These are phyloP conservation scores for Blastomyces parvus DNA, from an alignment of 2,329 filamentous ascomycete genomes.

Conservation along the genomic window DNA sequence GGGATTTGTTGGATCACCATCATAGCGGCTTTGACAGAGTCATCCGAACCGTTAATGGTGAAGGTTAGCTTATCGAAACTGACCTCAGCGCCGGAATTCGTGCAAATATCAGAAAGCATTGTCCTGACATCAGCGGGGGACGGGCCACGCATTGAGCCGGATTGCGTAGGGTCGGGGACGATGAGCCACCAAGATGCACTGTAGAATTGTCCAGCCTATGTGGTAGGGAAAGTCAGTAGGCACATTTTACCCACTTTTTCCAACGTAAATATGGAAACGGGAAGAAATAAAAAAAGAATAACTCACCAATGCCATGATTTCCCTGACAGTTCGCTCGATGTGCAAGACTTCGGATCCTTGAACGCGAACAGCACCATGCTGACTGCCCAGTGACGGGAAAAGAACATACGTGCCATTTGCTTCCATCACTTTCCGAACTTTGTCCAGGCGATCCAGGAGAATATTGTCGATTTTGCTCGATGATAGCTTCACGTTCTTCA, in stretches of 20 bases:
- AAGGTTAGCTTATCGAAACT: conserved; percentile 92
- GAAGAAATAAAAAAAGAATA: background rate
- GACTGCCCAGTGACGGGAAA: conserved; percentile 77
- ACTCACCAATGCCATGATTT: conserved; percentile 85
- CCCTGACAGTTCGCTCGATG: conserved; percentile 86
- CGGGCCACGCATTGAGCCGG: conserved; percentile 48
- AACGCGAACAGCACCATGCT: conserved; percentile 74
- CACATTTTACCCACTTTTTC: background rate
- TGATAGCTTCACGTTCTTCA: conserved; percentile 87
- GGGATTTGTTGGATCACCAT: conserved; percentile 85
- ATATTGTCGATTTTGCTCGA: conserved; percentile 93
- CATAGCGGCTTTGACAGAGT: conserved; percentile 91
- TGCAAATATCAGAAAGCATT: conserved; percentile 94
- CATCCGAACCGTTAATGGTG: conserved; percentile 88
- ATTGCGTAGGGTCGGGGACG: conserved; percentile 57
- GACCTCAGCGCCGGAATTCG: conserved; percentile 89
- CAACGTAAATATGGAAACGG: background rate
- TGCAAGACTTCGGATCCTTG: conserved; percentile 90
- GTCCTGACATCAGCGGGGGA: conserved; percentile 62
- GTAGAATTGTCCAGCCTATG: conserved; percentile 88
- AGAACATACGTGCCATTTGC: conserved; percentile 91
- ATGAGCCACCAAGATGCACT: conserved; percentile 93
- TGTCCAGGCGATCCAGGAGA: conserved; percentile 80
- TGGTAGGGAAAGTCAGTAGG: background rate
- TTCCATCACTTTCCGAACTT: conserved; percentile 96